phyloP scores from a whole-genome alignment of 148 eudicot species.

The Diospyros lotus region DNA sequence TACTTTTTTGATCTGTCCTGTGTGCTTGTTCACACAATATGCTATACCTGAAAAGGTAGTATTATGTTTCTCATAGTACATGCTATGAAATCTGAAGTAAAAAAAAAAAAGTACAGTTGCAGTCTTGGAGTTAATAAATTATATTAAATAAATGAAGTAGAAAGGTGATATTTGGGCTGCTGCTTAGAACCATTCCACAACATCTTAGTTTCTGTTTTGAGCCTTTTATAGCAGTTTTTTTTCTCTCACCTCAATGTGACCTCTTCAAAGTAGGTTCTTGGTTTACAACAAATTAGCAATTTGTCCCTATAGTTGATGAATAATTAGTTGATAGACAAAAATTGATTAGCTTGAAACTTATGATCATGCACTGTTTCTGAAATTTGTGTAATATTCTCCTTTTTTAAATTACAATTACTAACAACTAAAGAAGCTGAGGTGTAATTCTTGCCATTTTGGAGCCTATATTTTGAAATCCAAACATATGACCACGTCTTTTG shows the following conservation, averaged over 20 bases:
- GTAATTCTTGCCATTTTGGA: not conserved
- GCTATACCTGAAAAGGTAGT: not conserved
- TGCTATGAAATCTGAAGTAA: not conserved
- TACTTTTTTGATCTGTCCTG: slow-evolving; percentile 12
- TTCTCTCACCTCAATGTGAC: not conserved
- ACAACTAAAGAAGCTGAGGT: too few species aligned
- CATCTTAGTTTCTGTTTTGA: not conserved
- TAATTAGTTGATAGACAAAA: not conserved
- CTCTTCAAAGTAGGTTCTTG: not conserved
- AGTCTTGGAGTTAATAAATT: not conserved
- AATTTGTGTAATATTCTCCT: not conserved
- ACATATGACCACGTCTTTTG: not conserved
- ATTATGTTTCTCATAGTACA: slow-evolving; percentile 2
- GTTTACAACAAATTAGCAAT: not conserved
- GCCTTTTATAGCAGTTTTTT: not conserved
- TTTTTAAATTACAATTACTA: not conserved
- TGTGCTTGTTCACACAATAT: not conserved
- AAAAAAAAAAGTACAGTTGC: not conserved
- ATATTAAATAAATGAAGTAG: not conserved
- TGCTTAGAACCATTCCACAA: slow-evolving; percentile 1
- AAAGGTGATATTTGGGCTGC: not conserved
- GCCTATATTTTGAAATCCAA: not conserved
- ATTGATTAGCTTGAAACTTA: not conserved
- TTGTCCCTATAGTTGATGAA: not conserved
- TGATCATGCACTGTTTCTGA: not conserved